Evolutionary conservation across 345 rosid genomes (phyloP), one percentile per base, ranked within the genome.

Genomic region (Dovyalis caffra): DNA sequence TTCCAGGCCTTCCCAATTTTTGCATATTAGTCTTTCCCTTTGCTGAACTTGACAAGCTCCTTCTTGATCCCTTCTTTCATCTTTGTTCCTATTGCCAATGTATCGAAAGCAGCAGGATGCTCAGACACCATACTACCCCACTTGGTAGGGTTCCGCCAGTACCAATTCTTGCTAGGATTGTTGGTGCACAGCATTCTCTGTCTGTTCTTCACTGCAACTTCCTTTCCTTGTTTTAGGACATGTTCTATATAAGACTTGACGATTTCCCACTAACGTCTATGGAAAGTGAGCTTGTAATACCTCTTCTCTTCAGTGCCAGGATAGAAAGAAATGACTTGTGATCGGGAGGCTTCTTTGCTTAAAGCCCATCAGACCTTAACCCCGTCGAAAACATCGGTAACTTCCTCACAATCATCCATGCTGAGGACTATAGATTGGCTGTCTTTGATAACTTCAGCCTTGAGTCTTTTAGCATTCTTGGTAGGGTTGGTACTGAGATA

Each of bases 1-100:
- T 91, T 91, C 93, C 96, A 91, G 1, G 93, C 89, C 66, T 82
- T 84, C 5, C 93, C 93, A 0, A 89, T 90, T 64, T 78, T 86
- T 63, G 82, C 89, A 61, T 89, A 91, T 28, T 81, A 89, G 21
- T 86, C 93, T 68, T 86, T 91, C 79, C 91, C 83, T 70, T 68
- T 81, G 1, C 86, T 73, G 45, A 91, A 91, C 86, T 89, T 74
- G 60, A 89, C 69, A 4, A 91, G 79, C 76, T 91, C 96, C 3
- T 79, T 85, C 34, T 83, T 83, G 16, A 91, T 69, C 11, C 63
- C 68, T 2, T 53, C 70, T 70, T 89, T 91, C 47, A 82, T 73
- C 53, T 85, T 80, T 0, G 79, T 77, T 16, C 79, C 84, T 91
- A 91, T 89, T 0, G 93, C 93, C 74, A 91, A 63, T 21, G 74